Evolutionary conservation across 306 rosid species (phyloP).

Genomic region (Erythrophleum fordii): DNA sequence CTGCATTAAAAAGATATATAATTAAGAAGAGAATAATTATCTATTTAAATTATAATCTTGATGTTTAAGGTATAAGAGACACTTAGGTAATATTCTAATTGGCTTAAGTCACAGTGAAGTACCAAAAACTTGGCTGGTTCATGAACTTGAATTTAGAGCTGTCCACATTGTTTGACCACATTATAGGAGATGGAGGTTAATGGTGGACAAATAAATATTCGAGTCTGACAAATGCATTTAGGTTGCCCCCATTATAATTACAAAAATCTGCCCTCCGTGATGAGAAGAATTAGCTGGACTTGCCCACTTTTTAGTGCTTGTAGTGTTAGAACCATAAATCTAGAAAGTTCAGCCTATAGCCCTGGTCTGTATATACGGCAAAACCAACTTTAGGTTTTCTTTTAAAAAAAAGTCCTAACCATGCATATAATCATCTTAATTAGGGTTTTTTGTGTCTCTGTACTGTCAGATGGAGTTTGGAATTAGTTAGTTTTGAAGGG

Average conservation of each 20-base stretch:
- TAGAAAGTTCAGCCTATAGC: not conserved
- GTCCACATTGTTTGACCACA: slow-evolving; percentile 51
- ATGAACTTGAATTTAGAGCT: slow-evolving; percentile 54
- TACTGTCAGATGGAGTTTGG: not conserved
- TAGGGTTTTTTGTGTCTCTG: not conserved
- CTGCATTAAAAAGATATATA: slow-evolving; percentile 5
- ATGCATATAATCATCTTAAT: not conserved
- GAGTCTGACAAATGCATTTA: slow-evolving; percentile 34
- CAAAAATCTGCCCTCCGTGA: not conserved
- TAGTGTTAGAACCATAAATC: slow-evolving; percentile 1
- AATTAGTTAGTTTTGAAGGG: not conserved
- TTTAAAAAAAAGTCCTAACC: not conserved
- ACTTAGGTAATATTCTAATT: slow-evolving; percentile 40
- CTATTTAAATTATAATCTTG: slow-evolving; percentile 7
- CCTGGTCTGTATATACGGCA: not conserved
- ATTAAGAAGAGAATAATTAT: slow-evolving; percentile 25
- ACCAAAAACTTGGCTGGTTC: slow-evolving; percentile 49
- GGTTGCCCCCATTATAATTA: slow-evolving; percentile 31
- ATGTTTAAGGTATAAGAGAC: slow-evolving; percentile 42
- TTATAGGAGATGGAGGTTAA: slow-evolving; percentile 28
- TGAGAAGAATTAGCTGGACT: not conserved
- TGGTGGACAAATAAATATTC: slow-evolving; percentile 50
- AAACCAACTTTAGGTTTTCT: slow-evolving; percentile 15
- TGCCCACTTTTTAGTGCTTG: not conserved
- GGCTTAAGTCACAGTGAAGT: slow-evolving; percentile 39